Evolutionary conservation across 2,329 filamentous ascomycete species (phyloP).

Genomic region (Talaromyces verruculosus): DNA sequence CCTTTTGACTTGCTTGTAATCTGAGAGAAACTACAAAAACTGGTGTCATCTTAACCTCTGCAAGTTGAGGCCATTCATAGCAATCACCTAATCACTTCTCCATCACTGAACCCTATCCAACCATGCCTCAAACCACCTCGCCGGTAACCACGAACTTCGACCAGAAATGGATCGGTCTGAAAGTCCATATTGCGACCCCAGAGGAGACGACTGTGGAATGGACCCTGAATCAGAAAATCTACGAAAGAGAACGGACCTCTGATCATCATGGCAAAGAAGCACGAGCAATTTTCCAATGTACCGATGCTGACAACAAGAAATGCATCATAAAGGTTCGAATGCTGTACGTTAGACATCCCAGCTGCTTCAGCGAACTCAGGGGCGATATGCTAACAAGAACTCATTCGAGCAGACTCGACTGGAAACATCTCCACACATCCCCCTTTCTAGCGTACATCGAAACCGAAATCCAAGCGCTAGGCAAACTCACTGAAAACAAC

Average conservation of each 20-base stretch:
- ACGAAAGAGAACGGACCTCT: neutral
- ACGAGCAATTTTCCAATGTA: constrained; percentile 1
- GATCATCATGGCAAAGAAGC: neutral
- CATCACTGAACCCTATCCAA: neutral
- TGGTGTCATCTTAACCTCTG: neutral
- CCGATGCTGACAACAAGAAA: neutral
- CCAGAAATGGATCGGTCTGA: neutral
- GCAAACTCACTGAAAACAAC: neutral
- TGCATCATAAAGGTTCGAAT: neutral
- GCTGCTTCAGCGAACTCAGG: neutral
- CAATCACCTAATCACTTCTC: neutral
- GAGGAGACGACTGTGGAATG: neutral
- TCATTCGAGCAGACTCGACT: neutral
- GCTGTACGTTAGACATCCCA: neutral
- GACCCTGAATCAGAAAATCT: neutral
- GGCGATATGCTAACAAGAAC: neutral
- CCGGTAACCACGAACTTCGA: neutral
- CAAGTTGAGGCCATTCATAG: neutral
- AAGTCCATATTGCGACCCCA: neutral
- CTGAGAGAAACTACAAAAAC: neutral
- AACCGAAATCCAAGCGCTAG: neutral
- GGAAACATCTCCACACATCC: neutral
- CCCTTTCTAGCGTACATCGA: neutral
- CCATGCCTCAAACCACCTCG: neutral
- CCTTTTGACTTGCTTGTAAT: neutral